phyloP scores from a whole-genome alignment of 2,329 filamentous ascomycete genomes.

The Cladosporium sp. region DNA sequence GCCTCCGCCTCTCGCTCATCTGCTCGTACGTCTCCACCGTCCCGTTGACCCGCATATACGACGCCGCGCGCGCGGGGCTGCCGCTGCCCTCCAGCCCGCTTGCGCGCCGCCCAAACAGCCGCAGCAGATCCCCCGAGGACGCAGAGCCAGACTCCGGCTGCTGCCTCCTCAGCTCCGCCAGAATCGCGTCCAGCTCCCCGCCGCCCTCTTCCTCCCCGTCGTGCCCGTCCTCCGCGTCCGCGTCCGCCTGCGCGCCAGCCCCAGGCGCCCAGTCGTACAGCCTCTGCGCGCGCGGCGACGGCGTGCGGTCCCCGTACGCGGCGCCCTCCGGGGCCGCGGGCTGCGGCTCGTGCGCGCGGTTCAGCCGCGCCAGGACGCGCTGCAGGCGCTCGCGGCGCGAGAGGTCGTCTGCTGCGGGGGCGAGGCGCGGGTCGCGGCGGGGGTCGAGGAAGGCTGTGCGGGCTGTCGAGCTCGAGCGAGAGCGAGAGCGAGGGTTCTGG shows the following conservation, averaged over 20 bases:
- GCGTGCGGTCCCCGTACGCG: slow-evolving; percentile 50
- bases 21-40: slow-evolving; percentile 22
- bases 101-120: slow-evolving; percentile 28
- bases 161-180: slow-evolving; percentile 35
- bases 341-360: slow-evolving; percentile 37
- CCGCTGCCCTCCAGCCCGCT: slow-evolving; percentile 31
- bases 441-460: slow-evolving; percentile 21
- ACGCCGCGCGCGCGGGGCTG: slow-evolving; percentile 19
- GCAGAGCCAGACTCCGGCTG: slow-evolving; percentile 20
- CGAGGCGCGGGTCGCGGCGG: slow-evolving; percentile 5
- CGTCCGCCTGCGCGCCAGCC: not conserved
- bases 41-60: slow-evolving; percentile 10
- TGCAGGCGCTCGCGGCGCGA: slow-evolving; percentile 37
- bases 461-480: not conserved
- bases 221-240: not conserved
- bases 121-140: slow-evolving; percentile 30
- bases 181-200: slow-evolving; percentile 36
- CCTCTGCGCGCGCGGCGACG: slow-evolving; percentile 44
- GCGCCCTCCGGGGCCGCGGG: slow-evolving; percentile 25
- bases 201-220: slow-evolving; percentile 17
- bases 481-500: too few species aligned
- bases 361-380: slow-evolving; percentile 40
- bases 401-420: slow-evolving; percentile 27
- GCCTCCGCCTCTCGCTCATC: slow-evolving; percentile 23
- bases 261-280: slow-evolving; percentile 56